These are phyloP conservation scores for Colletotrichum aenigma DNA, from an alignment of 2,329 filamentous ascomycete genomes.

Conservation along the genomic window DNA sequence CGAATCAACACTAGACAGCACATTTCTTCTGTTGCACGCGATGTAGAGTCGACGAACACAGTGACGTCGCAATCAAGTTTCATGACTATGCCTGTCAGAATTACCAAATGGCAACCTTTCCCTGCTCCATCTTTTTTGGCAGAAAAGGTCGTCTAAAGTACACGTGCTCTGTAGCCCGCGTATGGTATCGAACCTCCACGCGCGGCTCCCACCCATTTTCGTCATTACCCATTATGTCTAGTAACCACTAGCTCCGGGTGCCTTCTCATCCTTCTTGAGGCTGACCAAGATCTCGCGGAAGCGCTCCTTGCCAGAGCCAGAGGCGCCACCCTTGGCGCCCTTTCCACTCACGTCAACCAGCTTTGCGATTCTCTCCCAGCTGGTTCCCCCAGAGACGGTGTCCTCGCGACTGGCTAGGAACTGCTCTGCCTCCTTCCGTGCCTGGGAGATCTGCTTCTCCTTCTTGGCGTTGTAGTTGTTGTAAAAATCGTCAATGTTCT, in stretches of 20 bases:
- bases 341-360: conserved; percentile 97
- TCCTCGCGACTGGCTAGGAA: conserved; percentile 90
- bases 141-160: conserved; percentile 13
- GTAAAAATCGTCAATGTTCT: conserved; percentile 98
- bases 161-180: not conserved
- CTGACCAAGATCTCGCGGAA: conserved; percentile 90
- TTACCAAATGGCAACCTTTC: not conserved
- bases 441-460: conserved; percentile 90
- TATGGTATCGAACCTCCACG: not conserved
- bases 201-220: not conserved
- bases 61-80: not conserved
- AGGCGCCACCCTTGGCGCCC: conserved; percentile 82
- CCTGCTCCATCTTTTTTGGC: not conserved
- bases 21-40: not conserved
- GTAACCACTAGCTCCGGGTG: conserved; percentile 69
- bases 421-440: conserved; percentile 88
- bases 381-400: conserved; percentile 91
- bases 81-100: not conserved
- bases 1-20: not conserved
- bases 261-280: conserved; percentile 92
- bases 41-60: not conserved
- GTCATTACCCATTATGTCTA: conserved; percentile 33
- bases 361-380: conserved; percentile 98
- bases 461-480: conserved; percentile 99
- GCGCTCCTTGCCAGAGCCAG: conserved; percentile 91